Base-by-base conservation (phyloP, 2,329 filamentous ascomycete genomes). In the Ceratocystis lukuohia region DNA sequence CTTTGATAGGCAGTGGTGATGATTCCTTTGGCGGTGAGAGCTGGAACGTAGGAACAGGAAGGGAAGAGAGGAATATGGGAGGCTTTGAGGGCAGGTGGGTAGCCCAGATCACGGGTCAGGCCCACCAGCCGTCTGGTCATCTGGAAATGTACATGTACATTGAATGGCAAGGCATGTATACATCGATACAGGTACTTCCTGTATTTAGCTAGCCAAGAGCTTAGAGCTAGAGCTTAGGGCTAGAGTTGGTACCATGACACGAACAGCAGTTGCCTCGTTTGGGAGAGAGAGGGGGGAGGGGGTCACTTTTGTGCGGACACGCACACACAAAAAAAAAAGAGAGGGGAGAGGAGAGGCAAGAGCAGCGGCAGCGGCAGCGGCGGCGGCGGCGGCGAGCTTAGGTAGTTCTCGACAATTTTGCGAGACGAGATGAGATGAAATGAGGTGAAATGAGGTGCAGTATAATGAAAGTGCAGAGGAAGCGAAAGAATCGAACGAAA, bases 371-470 rank as follows among this genome's bases (percentile, higher is more conserved):
- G n/a, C 45, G 3, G 45, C 45, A 2, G 10, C 1, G 4, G 37
- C 37, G 12, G 12, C 37, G 25, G 5, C 25, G 28, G 3, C 37
- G 25, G 10, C 25, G 28, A 56, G 33, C 30, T 65, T 8, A 5
- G 33, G 22, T 10, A 15, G 22, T 57, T 65, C 28, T 44, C 46
- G 53, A 10, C 22, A 17, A 48, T 30, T 25, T 62, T 41, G 37
- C 37, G 22, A 62, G 28, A 44, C 17, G 61, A 62, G 37, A 50
- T 41, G 46, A 64, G 45, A 64, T 30, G 37, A 64, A 30, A 50
- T 64, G 46, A 22, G 30, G 50, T 41, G 37, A 64, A 30, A 50
- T 64, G 46, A 22, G 30, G 50, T 41, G 37, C 37, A 41, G 37
- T 15, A 15, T 15, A 12, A 15, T 41, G 37, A 15, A 41, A 41